Base-by-base conservation (phyloP, 345 rosid genomes). In the Bruguiera parviflora region DNA sequence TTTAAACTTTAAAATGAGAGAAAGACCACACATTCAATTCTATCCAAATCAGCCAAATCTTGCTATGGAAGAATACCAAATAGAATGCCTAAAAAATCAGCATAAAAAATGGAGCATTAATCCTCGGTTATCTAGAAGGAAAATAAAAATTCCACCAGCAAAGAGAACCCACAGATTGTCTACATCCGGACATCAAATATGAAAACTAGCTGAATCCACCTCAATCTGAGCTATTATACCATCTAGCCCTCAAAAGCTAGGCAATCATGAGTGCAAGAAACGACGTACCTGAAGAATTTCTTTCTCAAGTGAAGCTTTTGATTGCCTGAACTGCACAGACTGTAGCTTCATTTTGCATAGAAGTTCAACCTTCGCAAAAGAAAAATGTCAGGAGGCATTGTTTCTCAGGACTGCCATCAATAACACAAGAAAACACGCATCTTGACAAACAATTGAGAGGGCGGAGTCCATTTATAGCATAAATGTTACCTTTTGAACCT, bases 281-380 rank as follows among this genome's bases (percentile, higher is more conserved):
- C 15, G 6, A 66, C 69, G 39, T 25, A 47, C 79, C 72, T 71
- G 79, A 71, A 76, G 75, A 71, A 76, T 60, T 71, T 76, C 72
- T 62, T 67, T 76, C 55, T 76, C 79, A 35, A 76, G 53, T 32
- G 65, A 76, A 76, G 79, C 72, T 69, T 67, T 76, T 31, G 75
- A 71, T 25, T 71, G 62, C 68, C 79, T 76, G 65, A 66, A 76
- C 21, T 76, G 79, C 43, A 76, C 75, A 19, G 69, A 76, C 9
- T 76, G 75, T 35, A 76, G 62, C 72, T 71, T 76, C 22, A 66
- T 71, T 71, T 76, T 76, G 72, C 79, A 76, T 27, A 66, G 55
- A 20, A 76, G 71, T 61, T 76, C 75, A 58, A 76, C 79, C 79
- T 76, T 24, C 19, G 16, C 1, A 32, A 24, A 31, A 19, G 8